Percentiles rank a stretch among this genome's conserved stretches.
Evolutionary conservation across 805 yeast genomes (phyloP).

Genomic region (Torulaspora maleeae): DNA sequence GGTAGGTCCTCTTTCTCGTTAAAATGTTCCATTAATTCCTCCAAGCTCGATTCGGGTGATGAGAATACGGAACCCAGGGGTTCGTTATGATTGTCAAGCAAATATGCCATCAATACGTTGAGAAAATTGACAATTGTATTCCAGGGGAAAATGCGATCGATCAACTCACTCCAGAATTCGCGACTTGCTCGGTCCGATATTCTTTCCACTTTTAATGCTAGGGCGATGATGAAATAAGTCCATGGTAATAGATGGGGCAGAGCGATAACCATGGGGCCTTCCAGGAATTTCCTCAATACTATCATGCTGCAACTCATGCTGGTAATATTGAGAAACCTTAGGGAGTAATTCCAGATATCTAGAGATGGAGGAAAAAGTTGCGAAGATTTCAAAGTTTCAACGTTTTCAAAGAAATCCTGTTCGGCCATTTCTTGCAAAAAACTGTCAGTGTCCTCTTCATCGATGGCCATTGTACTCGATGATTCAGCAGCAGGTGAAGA

Average conservation of each 20-base stretch:
- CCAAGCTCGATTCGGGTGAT: slow-evolving; percentile 28
- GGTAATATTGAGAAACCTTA: slow-evolving; percentile 55
- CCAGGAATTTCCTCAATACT: slow-evolving; percentile 58
- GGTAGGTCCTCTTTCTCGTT: slow-evolving; percentile 58
- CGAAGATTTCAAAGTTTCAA: slow-evolving; percentile 26
- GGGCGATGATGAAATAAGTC: slow-evolving; percentile 64
- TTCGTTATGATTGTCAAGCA: slow-evolving; percentile 26
- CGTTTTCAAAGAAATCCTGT: slow-evolving; percentile 24
- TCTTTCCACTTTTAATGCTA: slow-evolving; percentile 50
- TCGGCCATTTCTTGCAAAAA: slow-evolving; percentile 1
- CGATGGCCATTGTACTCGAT: slow-evolving; percentile 15
- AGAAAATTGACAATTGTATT: slow-evolving; percentile 57
- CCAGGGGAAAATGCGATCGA: slow-evolving; percentile 65
- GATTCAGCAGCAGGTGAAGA: slow-evolving; percentile 11
- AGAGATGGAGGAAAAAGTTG: slow-evolving; percentile 24
- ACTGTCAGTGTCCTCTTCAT: slow-evolving; percentile 6
- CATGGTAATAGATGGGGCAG: slow-evolving; percentile 73
- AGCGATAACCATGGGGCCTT: slow-evolving; percentile 63
- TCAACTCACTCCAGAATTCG: slow-evolving; percentile 30
- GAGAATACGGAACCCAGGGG: slow-evolving; percentile 24
- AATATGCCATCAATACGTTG: slow-evolving; percentile 47
- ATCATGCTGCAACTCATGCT: slow-evolving; percentile 65
- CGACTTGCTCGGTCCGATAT: slow-evolving; percentile 16
- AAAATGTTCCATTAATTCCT: slow-evolving; percentile 45
- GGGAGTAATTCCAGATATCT: slow-evolving; percentile 50